These are phyloP conservation scores for Sphaerosporella brunnea DNA, from an alignment of 495 filamentous ascomycete genomes.

Conservation along the genomic window DNA sequence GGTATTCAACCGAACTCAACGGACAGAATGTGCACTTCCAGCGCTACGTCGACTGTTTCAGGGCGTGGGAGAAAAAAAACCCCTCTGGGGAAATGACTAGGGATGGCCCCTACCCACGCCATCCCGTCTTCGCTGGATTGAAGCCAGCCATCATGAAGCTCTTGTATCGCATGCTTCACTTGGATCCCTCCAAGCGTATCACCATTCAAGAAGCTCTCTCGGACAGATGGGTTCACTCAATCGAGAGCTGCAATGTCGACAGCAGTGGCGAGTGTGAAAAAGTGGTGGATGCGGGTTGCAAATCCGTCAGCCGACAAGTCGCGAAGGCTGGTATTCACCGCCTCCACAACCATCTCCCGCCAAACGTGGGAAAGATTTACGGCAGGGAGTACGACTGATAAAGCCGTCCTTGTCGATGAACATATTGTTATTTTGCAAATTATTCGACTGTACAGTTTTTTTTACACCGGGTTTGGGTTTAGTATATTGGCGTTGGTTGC, in stretches of 20 bases:
- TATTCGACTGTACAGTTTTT: constrained; percentile 3
- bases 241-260: constrained; percentile 55
- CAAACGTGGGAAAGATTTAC: constrained; percentile 13
- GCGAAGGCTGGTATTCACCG: constrained; percentile 24
- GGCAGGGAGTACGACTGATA: constrained; percentile 8
- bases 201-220: constrained; percentile 43
- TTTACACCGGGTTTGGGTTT: constrained; percentile 3
- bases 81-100: constrained; percentile 30
- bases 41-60: constrained; percentile 44
- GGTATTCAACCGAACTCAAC: constrained; percentile 38
- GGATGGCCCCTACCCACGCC: constrained; percentile 38
- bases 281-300: constrained; percentile 22
- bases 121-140: constrained; percentile 31
- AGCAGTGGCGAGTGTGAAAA: constrained; percentile 26
- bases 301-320: constrained; percentile 19
- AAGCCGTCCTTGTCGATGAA: neutral
- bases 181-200: constrained; percentile 46
- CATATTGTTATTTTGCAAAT: neutral
- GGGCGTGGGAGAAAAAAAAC: constrained; percentile 38
- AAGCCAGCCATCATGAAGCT: constrained; percentile 41
- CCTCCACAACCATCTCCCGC: constrained; percentile 22
- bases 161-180: constrained; percentile 59
- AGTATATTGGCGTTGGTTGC: constrained; percentile 6
- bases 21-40: constrained; percentile 34
- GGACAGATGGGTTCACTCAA: constrained; percentile 44